Percentiles rank a stretch among this genome's conserved stretches.
phyloP scores from a whole-genome alignment of 202 grass and related monocot genomes.

The Zoysia matrella region DNA sequence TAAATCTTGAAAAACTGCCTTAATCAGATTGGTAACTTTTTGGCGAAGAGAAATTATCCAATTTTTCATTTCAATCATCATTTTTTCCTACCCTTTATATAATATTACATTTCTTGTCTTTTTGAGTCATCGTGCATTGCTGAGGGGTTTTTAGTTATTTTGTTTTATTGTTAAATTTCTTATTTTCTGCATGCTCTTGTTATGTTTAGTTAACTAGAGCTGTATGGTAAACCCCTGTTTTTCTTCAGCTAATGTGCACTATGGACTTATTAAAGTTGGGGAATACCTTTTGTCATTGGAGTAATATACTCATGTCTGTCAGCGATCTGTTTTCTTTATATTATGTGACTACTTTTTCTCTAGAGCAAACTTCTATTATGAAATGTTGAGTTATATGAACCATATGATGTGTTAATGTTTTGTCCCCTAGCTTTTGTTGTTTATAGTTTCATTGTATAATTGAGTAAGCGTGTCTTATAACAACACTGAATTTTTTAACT shows the following conservation, averaged over 20 bases:
- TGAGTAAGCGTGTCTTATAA: not conserved
- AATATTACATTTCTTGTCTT: not conserved
- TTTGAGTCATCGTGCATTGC: not conserved
- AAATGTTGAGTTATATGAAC: slow-evolving; percentile 1
- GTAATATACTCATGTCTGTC: not conserved
- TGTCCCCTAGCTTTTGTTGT: not conserved
- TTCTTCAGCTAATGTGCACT: slow-evolving; percentile 6
- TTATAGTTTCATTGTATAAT: not conserved
- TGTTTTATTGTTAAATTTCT: slow-evolving; percentile 5
- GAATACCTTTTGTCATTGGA: not conserved
- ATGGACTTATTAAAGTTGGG: not conserved
- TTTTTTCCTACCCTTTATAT: not conserved
- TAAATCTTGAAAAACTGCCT: not conserved
- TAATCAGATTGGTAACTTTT: not conserved
- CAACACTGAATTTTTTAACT: slow-evolving; percentile 25
- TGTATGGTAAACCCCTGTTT: not conserved
- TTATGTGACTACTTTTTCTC: not conserved
- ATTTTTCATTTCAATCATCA: not conserved
- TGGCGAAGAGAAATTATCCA: not conserved
- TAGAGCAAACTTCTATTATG: not conserved
- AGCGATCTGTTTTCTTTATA: not conserved
- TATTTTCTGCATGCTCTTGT: not conserved
- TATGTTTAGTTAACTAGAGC: not conserved
- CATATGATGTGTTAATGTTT: not conserved
- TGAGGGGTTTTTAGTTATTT: not conserved